Evolutionary conservation across 2,329 filamentous ascomycete genomes (phyloP).

Genomic region (Zymoseptoria ardabiliae): DNA sequence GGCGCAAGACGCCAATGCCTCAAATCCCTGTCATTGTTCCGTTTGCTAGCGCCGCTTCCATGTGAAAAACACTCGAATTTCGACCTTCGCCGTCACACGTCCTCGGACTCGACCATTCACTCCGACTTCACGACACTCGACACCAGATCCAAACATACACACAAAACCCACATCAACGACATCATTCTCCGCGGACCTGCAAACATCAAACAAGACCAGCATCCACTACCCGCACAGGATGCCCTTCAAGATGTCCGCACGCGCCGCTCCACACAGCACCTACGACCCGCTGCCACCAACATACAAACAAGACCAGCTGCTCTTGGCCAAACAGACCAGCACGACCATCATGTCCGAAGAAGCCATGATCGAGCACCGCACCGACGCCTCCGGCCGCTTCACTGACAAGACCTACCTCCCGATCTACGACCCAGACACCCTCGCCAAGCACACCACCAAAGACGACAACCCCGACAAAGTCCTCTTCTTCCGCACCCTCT

Average conservation of each 20-base stretch:
- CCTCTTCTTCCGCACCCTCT: background rate
- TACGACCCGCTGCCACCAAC: background rate
- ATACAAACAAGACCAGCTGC: background rate
- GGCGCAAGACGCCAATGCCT: background rate
- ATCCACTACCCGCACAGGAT: background rate
- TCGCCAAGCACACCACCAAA: background rate
- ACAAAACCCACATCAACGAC: background rate
- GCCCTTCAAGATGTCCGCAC: background rate
- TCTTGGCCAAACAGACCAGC: background rate
- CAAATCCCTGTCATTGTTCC: background rate
- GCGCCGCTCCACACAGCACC: background rate
- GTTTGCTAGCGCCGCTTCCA: background rate
- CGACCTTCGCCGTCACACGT: background rate
- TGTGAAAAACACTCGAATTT: background rate
- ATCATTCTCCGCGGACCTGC: background rate
- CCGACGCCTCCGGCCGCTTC: background rate
- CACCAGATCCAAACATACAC: background rate
- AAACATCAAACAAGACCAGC: background rate
- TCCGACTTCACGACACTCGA: background rate
- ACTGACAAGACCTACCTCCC: background rate
- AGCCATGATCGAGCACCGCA: background rate
- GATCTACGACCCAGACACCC: background rate
- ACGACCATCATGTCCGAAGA: background rate
- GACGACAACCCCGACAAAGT: background rate
- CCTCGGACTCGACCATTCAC: background rate